Evolutionary conservation across 257 asterid genomes (phyloP).

Genomic region (Agastache rugosa): DNA sequence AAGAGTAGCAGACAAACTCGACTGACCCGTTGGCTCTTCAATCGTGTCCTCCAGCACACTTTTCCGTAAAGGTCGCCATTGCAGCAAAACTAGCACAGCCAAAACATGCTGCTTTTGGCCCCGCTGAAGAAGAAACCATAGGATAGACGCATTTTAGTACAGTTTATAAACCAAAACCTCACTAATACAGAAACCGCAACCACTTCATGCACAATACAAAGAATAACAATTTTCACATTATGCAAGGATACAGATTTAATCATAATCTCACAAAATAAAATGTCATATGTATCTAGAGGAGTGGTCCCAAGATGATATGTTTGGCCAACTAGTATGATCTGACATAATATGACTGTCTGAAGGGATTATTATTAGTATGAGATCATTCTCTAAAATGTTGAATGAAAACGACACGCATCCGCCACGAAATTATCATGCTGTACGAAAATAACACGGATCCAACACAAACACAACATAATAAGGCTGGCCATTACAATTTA

Average conservation of each 20-base stretch:
- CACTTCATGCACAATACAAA: too few relatives aligned
- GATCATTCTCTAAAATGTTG: not conserved
- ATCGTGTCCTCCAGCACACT: conserved; percentile 50
- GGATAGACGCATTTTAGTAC: not conserved
- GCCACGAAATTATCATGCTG: too few relatives aligned
- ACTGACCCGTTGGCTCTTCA: conserved; percentile 27
- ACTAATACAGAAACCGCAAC: not conserved
- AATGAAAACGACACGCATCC: too few relatives aligned
- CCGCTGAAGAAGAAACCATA: conserved; percentile 42
- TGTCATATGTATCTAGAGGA: not conserved
- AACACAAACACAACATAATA: too few relatives aligned
- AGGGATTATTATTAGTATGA: not conserved
- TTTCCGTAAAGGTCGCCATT: conserved; percentile 55
- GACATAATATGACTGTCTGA: not conserved
- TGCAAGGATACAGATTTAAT: not conserved
- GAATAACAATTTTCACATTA: too few relatives aligned
- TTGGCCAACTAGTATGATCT: not conserved
- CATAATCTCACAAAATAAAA: not conserved
- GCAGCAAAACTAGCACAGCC: conserved; percentile 67
- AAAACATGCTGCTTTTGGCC: conserved; percentile 57
- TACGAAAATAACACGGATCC: too few relatives aligned
- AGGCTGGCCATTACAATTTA: too few relatives aligned
- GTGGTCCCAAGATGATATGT: not conserved
- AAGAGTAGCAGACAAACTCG: not conserved
- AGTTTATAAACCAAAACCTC: not conserved